phyloP scores from a whole-genome alignment of 805 yeast genomes.

The Lipomyces chichibuensis region DNA sequence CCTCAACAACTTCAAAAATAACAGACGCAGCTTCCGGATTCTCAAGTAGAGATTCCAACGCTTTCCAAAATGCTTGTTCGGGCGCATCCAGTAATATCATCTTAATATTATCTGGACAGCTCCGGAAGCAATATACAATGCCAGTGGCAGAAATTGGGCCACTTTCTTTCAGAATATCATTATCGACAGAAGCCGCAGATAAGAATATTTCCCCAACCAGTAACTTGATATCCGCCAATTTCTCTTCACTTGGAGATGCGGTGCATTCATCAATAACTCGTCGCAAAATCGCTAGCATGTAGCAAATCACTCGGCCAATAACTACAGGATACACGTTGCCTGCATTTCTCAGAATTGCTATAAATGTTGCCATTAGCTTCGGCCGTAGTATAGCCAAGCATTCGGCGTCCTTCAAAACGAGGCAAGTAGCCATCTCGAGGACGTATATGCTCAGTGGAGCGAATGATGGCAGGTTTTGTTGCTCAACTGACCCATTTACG shows the following conservation, averaged over 20 bases:
- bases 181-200: slow-evolving; percentile 21
- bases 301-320: slow-evolving; percentile 29
- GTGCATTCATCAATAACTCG: slow-evolving; percentile 10
- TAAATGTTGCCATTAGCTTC: slow-evolving; percentile 19
- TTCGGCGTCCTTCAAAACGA: slow-evolving; percentile 26
- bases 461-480: slow-evolving; percentile 12
- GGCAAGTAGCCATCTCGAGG: slow-evolving; percentile 36
- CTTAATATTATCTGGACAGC: slow-evolving; percentile 13
- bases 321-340: slow-evolving; percentile 29
- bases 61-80: slow-evolving; percentile 34
- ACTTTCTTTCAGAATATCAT: slow-evolving; percentile 15
- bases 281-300: slow-evolving; percentile 29
- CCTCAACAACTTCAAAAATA: slow-evolving; percentile 28
- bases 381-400: slow-evolving; percentile 16
- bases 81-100: slow-evolving; percentile 20
- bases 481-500: slow-evolving; percentile 3
- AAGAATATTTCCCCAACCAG: slow-evolving; percentile 15
- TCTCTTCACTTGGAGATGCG: neutral
- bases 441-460: slow-evolving; percentile 33
- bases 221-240: neutral
- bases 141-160: slow-evolving; percentile 18
- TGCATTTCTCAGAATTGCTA: slow-evolving; percentile 27
- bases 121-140: slow-evolving; percentile 24
- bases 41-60: slow-evolving; percentile 31
- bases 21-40: slow-evolving; percentile 30